Base-by-base conservation (phyloP, 1,284 basidiomycete genomes). In the Waitea zeae region DNA sequence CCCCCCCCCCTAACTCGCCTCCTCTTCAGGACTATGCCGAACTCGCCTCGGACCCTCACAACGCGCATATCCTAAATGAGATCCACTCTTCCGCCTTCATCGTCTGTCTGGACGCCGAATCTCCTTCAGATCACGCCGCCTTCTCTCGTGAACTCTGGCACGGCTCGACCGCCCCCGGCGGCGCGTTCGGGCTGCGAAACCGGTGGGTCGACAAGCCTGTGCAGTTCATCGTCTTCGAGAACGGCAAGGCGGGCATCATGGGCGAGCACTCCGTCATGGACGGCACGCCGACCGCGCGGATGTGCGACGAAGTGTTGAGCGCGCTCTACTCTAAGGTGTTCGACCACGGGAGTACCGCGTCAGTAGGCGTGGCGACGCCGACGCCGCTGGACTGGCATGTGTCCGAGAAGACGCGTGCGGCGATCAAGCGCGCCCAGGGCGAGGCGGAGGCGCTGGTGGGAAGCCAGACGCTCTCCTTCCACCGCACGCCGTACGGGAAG, bases 241-340 rank as follows among this genome's bases (percentile, higher is more conserved):
- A 89, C 46, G 71, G 65, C 15, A 61, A 69, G 39, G 76, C 83
- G 1, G 89, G 87, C 3, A 59, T 88, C 45, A 78, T 90, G 69
- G 89, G 89, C 36, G 89, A 93, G 54, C 88, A 93, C 54, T 86
- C 82, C 12, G 67, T 84, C 44, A 90, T 90, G 84, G 87, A 90
- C 48, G 88, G 87, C 30, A 73, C 71, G 24, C 71, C 75, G 4
- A 75, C 70, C 6, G 60, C 67, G 7, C 59, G 70, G 19, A 36
- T 70, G 39, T 68, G 67, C 47, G 64, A 65, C 46, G 59, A 59
- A 33, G 50, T 63, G 14, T 44, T 62, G 12, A 47, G 49, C 31
- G 52, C 46, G n/a, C 42, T 64, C 18, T 41, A 52, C 20, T 20
- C 39, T 31, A 63, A 64, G n/a, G 43, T 52, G 26, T 74, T 78